phyloP scores from a whole-genome alignment of 2,329 filamentous ascomycete genomes.

The Zasmidium cellare region DNA sequence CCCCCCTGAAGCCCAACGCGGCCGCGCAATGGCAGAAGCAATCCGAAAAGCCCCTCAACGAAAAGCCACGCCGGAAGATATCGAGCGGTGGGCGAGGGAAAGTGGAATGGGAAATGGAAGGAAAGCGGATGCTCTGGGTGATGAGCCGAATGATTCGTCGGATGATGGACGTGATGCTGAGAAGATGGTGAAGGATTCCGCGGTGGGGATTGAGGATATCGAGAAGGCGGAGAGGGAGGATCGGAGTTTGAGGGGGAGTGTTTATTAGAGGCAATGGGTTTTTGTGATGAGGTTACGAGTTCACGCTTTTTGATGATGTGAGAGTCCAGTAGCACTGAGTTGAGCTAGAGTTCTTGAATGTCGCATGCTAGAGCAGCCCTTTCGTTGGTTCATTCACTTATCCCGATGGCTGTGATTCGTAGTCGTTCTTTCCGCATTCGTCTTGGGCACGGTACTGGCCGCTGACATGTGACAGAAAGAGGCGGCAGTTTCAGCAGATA shows the following conservation, averaged over 20 bases:
- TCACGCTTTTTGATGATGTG: neutral
- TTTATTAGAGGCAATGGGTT: slow-evolving; percentile 28
- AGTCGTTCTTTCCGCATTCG: too few relatives aligned
- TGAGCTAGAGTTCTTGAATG: neutral
- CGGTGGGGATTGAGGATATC: slow-evolving; percentile 17
- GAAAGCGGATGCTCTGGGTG: slow-evolving; percentile 48
- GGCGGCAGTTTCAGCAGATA: too few relatives aligned
- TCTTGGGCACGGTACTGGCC: too few relatives aligned
- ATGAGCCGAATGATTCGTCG: slow-evolving; percentile 35
- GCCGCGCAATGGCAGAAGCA: slow-evolving; percentile 35
- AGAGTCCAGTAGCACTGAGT: neutral
- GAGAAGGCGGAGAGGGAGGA: slow-evolving; percentile 30
- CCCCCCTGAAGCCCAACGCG: slow-evolving; percentile 25
- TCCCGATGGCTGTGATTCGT: too few relatives aligned
- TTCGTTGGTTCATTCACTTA: too few relatives aligned
- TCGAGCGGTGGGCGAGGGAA: slow-evolving; percentile 45
- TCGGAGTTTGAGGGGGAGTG: slow-evolving; percentile 31
- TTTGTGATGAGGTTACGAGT: neutral
- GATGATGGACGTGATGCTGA: slow-evolving; percentile 12
- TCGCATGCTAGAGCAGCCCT: neutral
- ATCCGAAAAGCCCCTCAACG: slow-evolving; percentile 48
- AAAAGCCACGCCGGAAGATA: slow-evolving; percentile 37
- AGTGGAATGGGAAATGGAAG: slow-evolving; percentile 49
- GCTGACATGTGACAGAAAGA: too few relatives aligned
- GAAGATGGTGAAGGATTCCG: slow-evolving; percentile 1